phyloP scores from a whole-genome alignment of 176 grass and related monocot genomes.

The Oryza nivara region DNA sequence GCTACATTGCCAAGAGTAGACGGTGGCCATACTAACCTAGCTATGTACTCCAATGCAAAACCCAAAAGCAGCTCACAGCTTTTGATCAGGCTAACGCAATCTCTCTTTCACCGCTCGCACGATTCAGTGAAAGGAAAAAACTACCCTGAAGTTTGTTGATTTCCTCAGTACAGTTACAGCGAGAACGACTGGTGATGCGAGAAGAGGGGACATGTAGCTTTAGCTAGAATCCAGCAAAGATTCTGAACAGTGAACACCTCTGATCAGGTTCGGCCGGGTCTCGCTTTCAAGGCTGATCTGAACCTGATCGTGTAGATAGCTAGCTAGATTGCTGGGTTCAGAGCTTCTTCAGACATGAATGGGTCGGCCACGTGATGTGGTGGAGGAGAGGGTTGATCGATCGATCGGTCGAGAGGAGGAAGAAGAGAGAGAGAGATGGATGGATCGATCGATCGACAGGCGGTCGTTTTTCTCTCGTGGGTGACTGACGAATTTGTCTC shows the following conservation, averaged over 20 bases:
- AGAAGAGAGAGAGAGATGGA: not conserved
- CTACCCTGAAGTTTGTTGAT: not conserved
- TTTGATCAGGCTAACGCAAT: not conserved
- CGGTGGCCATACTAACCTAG: not conserved
- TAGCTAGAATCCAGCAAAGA: not conserved
- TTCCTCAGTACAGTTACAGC: not conserved
- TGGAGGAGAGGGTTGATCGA: not conserved
- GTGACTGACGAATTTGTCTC: not conserved
- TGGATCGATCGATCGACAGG: not conserved
- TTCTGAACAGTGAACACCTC: not conserved
- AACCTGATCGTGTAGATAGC: not conserved
- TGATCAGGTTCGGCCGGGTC: not conserved
- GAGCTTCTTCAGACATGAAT: constrained; percentile 10
- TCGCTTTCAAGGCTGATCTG: constrained; percentile 30
- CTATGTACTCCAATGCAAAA: not conserved
- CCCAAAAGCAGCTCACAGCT: not conserved
- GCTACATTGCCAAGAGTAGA: not conserved
- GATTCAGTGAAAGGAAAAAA: constrained; percentile 5
- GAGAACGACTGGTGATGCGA: not conserved
- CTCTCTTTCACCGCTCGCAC: constrained; percentile 7
- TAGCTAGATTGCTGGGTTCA: not conserved
- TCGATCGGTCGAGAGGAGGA: not conserved
- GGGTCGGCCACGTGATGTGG: constrained; percentile 18
- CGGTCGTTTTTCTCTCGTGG: not conserved
- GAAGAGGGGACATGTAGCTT: not conserved